These are phyloP conservation scores for Lactarius indigo DNA, from an alignment of 768 basidiomycete genomes.

Conservation along the genomic window DNA sequence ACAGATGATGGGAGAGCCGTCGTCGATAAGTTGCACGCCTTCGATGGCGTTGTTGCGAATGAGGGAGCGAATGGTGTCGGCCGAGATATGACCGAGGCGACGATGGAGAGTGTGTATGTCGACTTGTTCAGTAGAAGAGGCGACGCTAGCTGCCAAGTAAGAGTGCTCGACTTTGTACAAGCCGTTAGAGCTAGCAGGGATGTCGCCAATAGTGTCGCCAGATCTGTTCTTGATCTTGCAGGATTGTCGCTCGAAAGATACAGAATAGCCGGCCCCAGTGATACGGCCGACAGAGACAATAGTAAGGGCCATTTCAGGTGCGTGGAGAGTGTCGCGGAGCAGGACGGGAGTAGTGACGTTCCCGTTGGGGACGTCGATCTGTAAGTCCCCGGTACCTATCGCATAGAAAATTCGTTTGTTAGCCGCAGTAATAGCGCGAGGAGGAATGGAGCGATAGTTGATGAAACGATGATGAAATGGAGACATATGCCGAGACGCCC, in stretches of 20 bases:
- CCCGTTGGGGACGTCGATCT: too few species aligned
- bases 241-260: neutral
- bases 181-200: neutral
- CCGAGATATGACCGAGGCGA: slow-evolving; percentile 15
- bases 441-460: slow-evolving; percentile 18
- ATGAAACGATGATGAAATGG: slow-evolving; percentile 17
- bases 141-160: neutral
- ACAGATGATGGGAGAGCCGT: too few species aligned
- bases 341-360: neutral
- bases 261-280: neutral
- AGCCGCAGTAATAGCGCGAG: neutral
- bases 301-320: slow-evolving; percentile 20
- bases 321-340: slow-evolving; percentile 4
- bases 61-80: too few species aligned
- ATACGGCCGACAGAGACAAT: slow-evolving; percentile 21
- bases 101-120: neutral
- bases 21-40: too few species aligned
- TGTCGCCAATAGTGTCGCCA: neutral
- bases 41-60: too few species aligned
- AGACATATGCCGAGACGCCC: slow-evolving; percentile 23
- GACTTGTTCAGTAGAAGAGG: too few species aligned
- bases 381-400: too few species aligned
- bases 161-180: too few species aligned
- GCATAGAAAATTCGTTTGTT: slow-evolving; percentile 23
- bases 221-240: neutral